These are phyloP conservation scores for Fusarium brachygibbosum DNA, from an alignment of 2,329 filamentous ascomycete genomes.

Conservation along the genomic window DNA sequence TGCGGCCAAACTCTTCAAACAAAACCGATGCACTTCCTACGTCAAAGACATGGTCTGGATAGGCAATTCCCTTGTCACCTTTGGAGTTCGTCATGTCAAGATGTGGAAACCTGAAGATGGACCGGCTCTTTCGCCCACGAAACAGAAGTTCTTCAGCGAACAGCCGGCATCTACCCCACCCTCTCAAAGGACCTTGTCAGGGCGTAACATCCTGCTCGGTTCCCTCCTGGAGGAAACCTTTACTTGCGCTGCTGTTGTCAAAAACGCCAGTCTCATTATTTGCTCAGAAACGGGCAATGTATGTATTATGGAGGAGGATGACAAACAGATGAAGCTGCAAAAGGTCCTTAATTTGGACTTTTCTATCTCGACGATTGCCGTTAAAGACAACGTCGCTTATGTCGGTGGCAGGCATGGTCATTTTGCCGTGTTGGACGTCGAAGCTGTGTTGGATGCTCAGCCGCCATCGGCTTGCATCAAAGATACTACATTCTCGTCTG, in stretches of 20 bases:
- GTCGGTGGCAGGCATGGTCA: conserved; percentile 76
- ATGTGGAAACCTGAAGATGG: conserved; percentile 87
- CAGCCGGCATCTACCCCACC: conserved; percentile 50
- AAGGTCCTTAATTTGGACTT: conserved; percentile 77
- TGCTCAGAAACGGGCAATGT: conserved; percentile 90
- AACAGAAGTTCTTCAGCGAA: conserved; percentile 68
- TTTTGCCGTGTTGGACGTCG: conserved; percentile 67
- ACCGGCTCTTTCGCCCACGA: conserved; percentile 71
- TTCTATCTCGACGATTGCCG: conserved; percentile 74
- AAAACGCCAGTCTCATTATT: conserved; percentile 80
- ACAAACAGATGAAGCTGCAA: conserved; percentile 77
- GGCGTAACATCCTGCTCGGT: conserved; percentile 89
- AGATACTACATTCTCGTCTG: conserved; percentile 55
- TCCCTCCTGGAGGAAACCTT: conserved; percentile 87
- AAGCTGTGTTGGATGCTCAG: conserved; percentile 61
- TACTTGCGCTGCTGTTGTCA: conserved; percentile 77
- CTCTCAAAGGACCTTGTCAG: conserved; percentile 75
- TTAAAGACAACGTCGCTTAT: conserved; percentile 71
- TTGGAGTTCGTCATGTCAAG: conserved; percentile 92
- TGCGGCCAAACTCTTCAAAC: conserved; percentile 81
- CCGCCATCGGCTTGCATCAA: conserved; percentile 55
- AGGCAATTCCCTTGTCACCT: conserved; percentile 84
- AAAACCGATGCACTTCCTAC: conserved; percentile 91
- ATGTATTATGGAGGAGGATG: conserved; percentile 86
- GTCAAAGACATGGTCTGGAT: conserved; percentile 93